Conservation (phyloP, 164 flowering plant genomes). For the Echeveria elegans region DNA sequence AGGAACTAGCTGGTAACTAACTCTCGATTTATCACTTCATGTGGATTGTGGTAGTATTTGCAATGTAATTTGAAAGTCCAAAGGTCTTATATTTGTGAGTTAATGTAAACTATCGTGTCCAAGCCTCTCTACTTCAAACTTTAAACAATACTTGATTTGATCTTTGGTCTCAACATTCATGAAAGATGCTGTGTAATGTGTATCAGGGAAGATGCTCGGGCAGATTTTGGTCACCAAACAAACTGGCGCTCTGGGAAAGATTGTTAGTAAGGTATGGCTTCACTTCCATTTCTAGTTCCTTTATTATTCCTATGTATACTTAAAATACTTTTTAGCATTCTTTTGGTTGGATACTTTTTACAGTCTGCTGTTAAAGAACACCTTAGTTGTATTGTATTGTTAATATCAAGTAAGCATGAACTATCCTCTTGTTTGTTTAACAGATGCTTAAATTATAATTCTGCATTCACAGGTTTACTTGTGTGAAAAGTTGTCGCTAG, state of each 20-base stretch:
- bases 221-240: slow-evolving; percentile 97
- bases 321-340: too few relatives aligned
- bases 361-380: too few relatives aligned
- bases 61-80: neutral
- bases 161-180: neutral
- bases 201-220: slow-evolving; percentile 95
- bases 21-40: neutral
- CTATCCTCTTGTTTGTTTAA: neutral
- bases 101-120: neutral
- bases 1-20: slow-evolving; percentile 68
- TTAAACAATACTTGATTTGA: neutral
- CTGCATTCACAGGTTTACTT: slow-evolving; percentile 52
- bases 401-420: neutral
- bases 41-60: neutral
- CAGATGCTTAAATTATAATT: neutral
- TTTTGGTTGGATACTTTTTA: too few relatives aligned
- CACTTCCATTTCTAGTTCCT: neutral
- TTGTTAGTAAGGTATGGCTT: slow-evolving; percentile 78
- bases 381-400: neutral
- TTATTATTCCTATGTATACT: neutral
- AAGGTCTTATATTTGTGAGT: neutral
- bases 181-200: neutral
- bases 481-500: slow-evolving; percentile 78
- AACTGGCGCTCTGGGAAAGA: slow-evolving; percentile 90
- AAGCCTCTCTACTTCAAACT: neutral